phyloP scores from a whole-genome alignment of 805 yeast species.

The Metschnikowia gruessii region DNA sequence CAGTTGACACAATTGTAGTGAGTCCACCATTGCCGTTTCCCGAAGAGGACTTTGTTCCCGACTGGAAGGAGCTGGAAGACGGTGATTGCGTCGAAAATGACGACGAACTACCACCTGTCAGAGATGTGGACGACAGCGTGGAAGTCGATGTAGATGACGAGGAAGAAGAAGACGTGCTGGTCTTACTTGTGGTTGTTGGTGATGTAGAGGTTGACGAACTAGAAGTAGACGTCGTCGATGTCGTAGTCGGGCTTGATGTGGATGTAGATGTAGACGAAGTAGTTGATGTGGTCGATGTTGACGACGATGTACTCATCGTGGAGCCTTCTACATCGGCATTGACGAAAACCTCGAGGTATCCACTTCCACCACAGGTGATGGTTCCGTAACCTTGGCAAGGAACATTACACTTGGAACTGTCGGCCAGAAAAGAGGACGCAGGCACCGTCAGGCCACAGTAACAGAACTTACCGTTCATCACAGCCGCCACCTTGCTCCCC shows the following conservation, averaged over 20 bases:
- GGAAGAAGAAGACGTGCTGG: slow-evolving; percentile 8
- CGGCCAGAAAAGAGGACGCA: slow-evolving; percentile 15
- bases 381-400: slow-evolving; percentile 60
- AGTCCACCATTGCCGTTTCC: slow-evolving; percentile 6
- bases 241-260: no score
- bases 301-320: slow-evolving; percentile 14
- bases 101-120: no score
- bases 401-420: slow-evolving; percentile 20
- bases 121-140: no score
- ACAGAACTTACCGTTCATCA: slow-evolving; percentile 52
- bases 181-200: slow-evolving; percentile 6
- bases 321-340: slow-evolving; percentile 27
- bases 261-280: slow-evolving; percentile 3
- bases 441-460: slow-evolving; percentile 61
- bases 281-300: slow-evolving; percentile 11
- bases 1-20: slow-evolving; percentile 24
- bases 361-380: slow-evolving; percentile 55
- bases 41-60: slow-evolving; percentile 1
- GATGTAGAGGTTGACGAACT: not conserved
- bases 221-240: no score
- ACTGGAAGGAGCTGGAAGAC: not conserved
- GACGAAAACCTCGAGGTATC: slow-evolving; percentile 45
- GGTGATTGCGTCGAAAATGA: no score
- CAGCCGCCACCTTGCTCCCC: slow-evolving; percentile 29
- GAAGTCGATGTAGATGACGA: slow-evolving; percentile 12